A percentile compares a stretch with the other conserved stretches of the same genome.
Conservation (phyloP, 202 grass and related monocot genomes). For the Zizania palustris region DNA sequence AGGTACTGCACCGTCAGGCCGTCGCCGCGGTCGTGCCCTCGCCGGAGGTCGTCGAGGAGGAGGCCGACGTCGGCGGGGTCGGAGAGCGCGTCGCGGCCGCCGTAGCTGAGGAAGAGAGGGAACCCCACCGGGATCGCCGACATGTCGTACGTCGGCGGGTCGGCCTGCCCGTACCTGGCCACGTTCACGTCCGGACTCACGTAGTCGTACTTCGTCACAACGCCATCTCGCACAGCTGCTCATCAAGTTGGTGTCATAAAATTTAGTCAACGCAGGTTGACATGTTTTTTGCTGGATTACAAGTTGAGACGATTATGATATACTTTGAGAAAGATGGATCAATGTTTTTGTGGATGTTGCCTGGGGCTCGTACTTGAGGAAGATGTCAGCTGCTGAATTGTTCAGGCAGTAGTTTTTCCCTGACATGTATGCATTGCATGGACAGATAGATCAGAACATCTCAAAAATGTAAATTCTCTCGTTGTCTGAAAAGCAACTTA, state of each 20-base stretch:
- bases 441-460: background rate
- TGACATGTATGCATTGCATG: conserved; percentile 14
- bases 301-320: background rate
- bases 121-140: conserved; percentile 52
- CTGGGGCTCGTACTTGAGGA: conserved; percentile 85
- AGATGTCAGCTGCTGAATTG: conserved; percentile 59
- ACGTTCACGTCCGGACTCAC: conserved; percentile 50
- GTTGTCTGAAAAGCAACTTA: background rate
- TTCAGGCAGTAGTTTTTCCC: conserved; percentile 85
- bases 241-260: no score
- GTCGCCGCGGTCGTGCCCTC: conserved; percentile 30
- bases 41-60: conserved; percentile 53
- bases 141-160: conserved; percentile 65
- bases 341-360: conserved; percentile 80
- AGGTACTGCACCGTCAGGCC: conserved; percentile 61
- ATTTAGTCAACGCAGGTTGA: background rate
- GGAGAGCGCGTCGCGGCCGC: conserved; percentile 65
- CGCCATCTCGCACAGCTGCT: conserved; percentile 63
- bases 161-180: conserved; percentile 52
- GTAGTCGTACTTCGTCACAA: conserved; percentile 71
- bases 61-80: conserved; percentile 58
- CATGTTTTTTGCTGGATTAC: background rate
- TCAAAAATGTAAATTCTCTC: background rate
- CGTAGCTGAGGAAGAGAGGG: conserved; percentile 85
- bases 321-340: conserved; percentile 89